These are phyloP conservation scores for Candida stauntonica DNA, from an alignment of 805 yeast species.

Conservation along the genomic window DNA sequence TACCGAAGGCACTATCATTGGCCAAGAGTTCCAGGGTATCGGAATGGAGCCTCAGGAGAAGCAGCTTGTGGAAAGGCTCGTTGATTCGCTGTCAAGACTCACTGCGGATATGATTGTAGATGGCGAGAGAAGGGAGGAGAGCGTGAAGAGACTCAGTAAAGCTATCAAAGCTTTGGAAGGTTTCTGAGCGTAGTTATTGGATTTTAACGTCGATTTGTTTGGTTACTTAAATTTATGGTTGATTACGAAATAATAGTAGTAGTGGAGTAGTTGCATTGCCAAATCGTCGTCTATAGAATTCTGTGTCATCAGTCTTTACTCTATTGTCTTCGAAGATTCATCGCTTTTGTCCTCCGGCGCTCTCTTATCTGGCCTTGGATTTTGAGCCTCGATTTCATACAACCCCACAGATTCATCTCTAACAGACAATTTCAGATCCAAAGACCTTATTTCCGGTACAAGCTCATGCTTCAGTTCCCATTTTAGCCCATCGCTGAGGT, in stretches of 20 bases:
- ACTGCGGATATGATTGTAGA: slow-evolving; percentile 91
- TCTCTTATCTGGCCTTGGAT: not conserved
- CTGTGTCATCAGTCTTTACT: no score
- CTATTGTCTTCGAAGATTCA: no score
- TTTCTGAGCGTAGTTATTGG: slow-evolving; percentile 32
- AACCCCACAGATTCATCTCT: slow-evolving; percentile 32
- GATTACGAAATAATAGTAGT: no score
- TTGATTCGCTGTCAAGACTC: slow-evolving; percentile 78
- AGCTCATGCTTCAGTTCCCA: slow-evolving; percentile 62
- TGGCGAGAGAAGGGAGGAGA: slow-evolving; percentile 74
- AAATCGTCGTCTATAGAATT: not conserved
- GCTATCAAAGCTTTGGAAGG: slow-evolving; percentile 89
- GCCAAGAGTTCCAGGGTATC: slow-evolving; percentile 64
- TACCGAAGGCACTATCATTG: slow-evolving; percentile 38
- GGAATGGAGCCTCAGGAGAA: slow-evolving; percentile 75
- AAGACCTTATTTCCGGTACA: slow-evolving; percentile 34
- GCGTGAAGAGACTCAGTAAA: slow-evolving; percentile 70
- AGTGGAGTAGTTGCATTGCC: not conserved
- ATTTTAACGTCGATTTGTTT: no score
- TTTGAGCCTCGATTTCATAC: slow-evolving; percentile 29
- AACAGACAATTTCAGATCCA: slow-evolving; percentile 28
- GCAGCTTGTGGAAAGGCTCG: slow-evolving; percentile 74
- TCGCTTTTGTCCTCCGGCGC: no score
- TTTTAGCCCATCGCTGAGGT: slow-evolving; percentile 49
- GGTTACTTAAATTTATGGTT: no score